These are phyloP conservation scores for Globisporangium middletonii DNA, from an alignment of 352 stramenopile genomes.

Conservation along the genomic window DNA sequence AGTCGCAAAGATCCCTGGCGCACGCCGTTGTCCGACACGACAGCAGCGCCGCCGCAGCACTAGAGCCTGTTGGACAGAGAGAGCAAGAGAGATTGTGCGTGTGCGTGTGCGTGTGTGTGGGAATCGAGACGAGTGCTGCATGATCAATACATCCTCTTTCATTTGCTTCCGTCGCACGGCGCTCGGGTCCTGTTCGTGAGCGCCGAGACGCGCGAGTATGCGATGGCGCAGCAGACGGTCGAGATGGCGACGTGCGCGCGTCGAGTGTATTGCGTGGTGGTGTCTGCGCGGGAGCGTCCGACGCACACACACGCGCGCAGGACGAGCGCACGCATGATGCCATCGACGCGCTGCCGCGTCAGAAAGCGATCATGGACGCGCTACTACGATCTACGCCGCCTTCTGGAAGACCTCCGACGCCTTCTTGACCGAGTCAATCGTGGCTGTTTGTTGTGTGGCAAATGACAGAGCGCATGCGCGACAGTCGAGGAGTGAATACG, in stretches of 20 bases:
- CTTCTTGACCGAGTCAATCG: slow-evolving; percentile 81
- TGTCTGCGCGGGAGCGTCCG: no score
- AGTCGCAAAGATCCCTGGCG: slow-evolving; percentile 31
- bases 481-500: not conserved
- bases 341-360: no score
- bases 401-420: slow-evolving; percentile 73
- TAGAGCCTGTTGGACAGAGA: no score
- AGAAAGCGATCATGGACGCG: not conserved
- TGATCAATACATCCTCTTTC: not conserved
- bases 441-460: slow-evolving; percentile 22
- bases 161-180: not conserved
- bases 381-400: slow-evolving; percentile 35
- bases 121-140: not conserved
- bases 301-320: no score
- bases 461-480: not conserved
- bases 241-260: no score
- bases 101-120: not conserved
- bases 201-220: no score
- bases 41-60: no score
- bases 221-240: no score
- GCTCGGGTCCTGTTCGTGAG: no score
- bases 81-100: no score
- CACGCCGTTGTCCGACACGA: slow-evolving; percentile 3
- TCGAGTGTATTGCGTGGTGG: no score
- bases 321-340: no score